Evolutionary conservation across 1,284 basidiomycete species (phyloP).

Genomic region (Trichosporon ovoides): DNA sequence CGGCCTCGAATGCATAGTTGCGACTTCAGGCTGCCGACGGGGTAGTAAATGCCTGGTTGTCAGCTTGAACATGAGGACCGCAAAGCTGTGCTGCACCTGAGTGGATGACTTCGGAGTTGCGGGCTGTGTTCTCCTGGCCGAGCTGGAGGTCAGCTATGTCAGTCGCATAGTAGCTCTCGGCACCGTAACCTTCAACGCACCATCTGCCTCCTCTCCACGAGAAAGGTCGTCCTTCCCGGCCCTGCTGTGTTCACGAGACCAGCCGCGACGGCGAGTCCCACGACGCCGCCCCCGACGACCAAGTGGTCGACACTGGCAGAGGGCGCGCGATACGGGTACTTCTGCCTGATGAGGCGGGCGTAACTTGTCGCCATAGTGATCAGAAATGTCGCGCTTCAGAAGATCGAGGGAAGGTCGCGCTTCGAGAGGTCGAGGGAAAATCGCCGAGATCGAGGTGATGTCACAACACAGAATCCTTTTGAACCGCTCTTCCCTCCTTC

Average conservation of each 20-base stretch:
- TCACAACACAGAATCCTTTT: too few relatives aligned
- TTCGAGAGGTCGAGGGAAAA: too few relatives aligned
- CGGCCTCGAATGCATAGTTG: slow-evolving; percentile 80
- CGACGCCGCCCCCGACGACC: slow-evolving; percentile 85
- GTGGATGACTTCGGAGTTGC: slow-evolving; percentile 95
- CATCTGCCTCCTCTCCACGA: slow-evolving; percentile 71
- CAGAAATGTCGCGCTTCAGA: too few relatives aligned
- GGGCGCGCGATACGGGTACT: slow-evolving; percentile 55
- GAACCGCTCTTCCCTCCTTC: too few relatives aligned
- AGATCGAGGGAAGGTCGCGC: too few relatives aligned
- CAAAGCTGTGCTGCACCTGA: slow-evolving; percentile 60
- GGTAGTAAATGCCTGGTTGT: slow-evolving; percentile 58
- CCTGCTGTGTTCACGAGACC: slow-evolving; percentile 63
- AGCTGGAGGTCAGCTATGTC: too few relatives aligned
- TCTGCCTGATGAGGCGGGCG: slow-evolving; percentile 12
- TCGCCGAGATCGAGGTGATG: too few relatives aligned
- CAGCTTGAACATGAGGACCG: background rate
- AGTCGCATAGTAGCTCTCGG: too few relatives aligned
- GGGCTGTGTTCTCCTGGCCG: slow-evolving; percentile 84
- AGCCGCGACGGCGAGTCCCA: slow-evolving; percentile 82
- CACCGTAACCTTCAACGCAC: slow-evolving; percentile 38
- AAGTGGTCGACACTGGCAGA: slow-evolving; percentile 78
- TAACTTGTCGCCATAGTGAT: slow-evolving; percentile 3
- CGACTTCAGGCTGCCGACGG: slow-evolving; percentile 77
- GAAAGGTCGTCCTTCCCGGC: slow-evolving; percentile 65